phyloP scores from a whole-genome alignment of 2,329 filamentous ascomycete genomes.

The Scytalidium lignicola region DNA sequence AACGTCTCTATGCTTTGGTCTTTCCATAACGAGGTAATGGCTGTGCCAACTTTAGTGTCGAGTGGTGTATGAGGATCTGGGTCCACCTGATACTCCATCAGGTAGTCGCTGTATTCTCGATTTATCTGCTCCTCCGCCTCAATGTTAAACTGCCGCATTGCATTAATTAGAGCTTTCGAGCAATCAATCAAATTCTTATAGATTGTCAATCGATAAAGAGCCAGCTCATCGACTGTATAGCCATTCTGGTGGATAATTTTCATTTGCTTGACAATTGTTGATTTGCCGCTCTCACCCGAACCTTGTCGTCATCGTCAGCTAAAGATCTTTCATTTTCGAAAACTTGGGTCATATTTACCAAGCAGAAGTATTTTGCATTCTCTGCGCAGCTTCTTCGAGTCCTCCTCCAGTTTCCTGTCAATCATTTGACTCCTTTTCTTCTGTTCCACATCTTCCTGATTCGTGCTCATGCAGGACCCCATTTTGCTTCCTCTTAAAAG shows the following conservation, averaged over 20 bases:
- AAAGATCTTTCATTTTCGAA: not conserved
- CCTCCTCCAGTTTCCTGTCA: conserved; percentile 88
- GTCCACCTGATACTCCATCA: conserved; percentile 84
- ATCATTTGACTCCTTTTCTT: conserved; percentile 97
- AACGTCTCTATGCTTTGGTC: conserved; percentile 78
- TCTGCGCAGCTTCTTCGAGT: conserved; percentile 83
- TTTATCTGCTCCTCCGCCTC: conserved; percentile 69
- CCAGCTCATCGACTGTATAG: conserved; percentile 89
- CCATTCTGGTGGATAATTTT: conserved; percentile 99
- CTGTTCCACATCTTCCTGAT: conserved; percentile 75
- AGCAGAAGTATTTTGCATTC: conserved; percentile 98
- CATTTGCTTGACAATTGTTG: conserved; percentile 99
- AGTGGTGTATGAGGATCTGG: conserved; percentile 83
- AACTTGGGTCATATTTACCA: conserved; percentile 53
- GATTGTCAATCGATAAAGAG: conserved; percentile 90
- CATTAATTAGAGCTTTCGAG: conserved; percentile 85
- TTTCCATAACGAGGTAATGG: conserved; percentile 83
- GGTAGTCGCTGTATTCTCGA: conserved; percentile 68
- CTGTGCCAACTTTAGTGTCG: conserved; percentile 73
- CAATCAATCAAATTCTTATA: conserved; percentile 99
- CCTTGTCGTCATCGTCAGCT: conserved; percentile 47
- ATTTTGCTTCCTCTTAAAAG: conserved; percentile 46
- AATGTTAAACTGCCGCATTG: conserved; percentile 88
- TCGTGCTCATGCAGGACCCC: conserved; percentile 90
- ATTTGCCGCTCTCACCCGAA: conserved; percentile 97